Conservation (phyloP, 2,329 filamentous ascomycete genomes). For the Pseudogymnoascus sp. region DNA sequence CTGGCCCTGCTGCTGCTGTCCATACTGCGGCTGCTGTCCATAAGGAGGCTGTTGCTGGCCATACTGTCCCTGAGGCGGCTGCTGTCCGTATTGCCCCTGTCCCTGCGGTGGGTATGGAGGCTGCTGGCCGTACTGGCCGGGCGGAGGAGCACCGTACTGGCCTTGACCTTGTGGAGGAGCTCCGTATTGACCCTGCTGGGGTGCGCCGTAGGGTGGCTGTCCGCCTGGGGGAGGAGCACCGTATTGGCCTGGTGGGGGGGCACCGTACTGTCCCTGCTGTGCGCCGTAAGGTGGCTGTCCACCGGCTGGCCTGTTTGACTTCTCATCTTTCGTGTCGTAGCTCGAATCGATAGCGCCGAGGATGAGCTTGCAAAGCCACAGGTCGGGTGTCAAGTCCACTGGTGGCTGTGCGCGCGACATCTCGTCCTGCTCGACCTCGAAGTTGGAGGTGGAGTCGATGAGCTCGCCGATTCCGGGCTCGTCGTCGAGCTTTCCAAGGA, state of each 20-base stretch:
- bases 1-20: slow-evolving; percentile 15
- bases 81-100: neutral
- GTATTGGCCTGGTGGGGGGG: slow-evolving; percentile 28
- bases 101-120: slow-evolving; percentile 21
- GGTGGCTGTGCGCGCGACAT: slow-evolving; percentile 56
- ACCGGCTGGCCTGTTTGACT: slow-evolving; percentile 30
- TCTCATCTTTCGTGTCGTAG: slow-evolving; percentile 60
- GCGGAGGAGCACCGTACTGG: slow-evolving; percentile 28
- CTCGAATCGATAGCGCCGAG: slow-evolving; percentile 59
- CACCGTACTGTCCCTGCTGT: slow-evolving; percentile 26
- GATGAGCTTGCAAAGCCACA: slow-evolving; percentile 58
- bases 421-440: slow-evolving; percentile 60
- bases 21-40: slow-evolving; percentile 24
- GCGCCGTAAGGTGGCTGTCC: slow-evolving; percentile 22
- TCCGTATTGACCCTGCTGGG: slow-evolving; percentile 25
- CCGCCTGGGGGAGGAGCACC: slow-evolving; percentile 20
- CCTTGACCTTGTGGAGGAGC: slow-evolving; percentile 19
- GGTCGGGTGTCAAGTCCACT: slow-evolving; percentile 55
- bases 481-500: slow-evolving; percentile 56
- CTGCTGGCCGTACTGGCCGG: slow-evolving; percentile 26
- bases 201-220: slow-evolving; percentile 22
- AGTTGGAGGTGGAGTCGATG: slow-evolving; percentile 64
- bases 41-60: slow-evolving; percentile 23
- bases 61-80: slow-evolving; percentile 22
- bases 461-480: slow-evolving; percentile 53